Base-by-base conservation (phyloP, 257 asterid genomes). In the Cruciata laevipes region DNA sequence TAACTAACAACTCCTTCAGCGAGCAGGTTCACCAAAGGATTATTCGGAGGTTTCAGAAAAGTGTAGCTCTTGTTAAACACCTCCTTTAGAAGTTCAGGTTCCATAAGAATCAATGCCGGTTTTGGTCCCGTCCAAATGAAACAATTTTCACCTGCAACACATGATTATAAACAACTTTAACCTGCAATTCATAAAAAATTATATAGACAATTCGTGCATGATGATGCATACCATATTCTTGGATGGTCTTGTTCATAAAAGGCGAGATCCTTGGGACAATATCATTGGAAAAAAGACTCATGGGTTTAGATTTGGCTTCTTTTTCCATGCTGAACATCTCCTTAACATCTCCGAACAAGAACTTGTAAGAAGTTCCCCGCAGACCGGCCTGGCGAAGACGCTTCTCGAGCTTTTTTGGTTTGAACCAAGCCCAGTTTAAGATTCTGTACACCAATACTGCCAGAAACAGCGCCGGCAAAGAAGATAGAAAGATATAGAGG, bases 331-430 rank as follows among this genome's bases (percentile, higher is more conserved):
- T 44, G 40, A 21, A 14, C 18, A 40, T 47, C 61, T 78, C 83
- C 69, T 74, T 75, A 10, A 65, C 8, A 55, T 78, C 83, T 5
- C 80, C 83, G 66, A 30, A 52, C 44, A 72, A 62, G 0, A 75
- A 18, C 30, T 66, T 40, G 67, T 75, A 78, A 17, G 75, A 51
- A 55, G 73, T 75, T 51, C 83, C 83, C 0, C 37, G 25, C 67
- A 78, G 61, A 31, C 83, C 83, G 24, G 68, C 75, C 1, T 52
- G 6, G 25, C 70, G 72, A 27, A 78, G 75, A 7, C 35, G 2
- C 61, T 78, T 78, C 80, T 78, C 80, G 62, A 65, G 38, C 20
- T 61, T 69, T 65, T 57, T 78, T 6, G 80, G 83, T 38, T 44
- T 69, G 21, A 79, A 44, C 83, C 83, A 72, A 21, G 47, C 56